Conservation (phyloP, 176 grass and related monocot species). For the Aegilops longissima region DNA sequence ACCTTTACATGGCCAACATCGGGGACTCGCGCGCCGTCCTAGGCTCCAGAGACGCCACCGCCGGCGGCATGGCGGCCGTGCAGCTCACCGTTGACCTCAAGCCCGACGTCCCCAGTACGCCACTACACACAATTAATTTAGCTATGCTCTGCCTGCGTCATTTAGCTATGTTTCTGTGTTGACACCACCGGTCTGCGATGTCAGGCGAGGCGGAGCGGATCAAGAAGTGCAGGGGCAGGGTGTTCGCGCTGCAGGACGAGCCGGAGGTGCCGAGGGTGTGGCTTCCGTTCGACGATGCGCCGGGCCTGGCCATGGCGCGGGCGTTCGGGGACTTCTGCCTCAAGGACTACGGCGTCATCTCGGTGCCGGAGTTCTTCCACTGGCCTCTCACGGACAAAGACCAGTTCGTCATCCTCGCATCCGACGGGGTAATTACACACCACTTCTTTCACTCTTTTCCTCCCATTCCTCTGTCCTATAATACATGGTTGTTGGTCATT, state of each 20-base stretch:
- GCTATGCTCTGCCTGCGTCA: no score
- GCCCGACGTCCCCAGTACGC: constrained; percentile 91
- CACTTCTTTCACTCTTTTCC: not conserved
- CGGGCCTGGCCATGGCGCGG: constrained; percentile 87
- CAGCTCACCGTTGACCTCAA: constrained; percentile 97
- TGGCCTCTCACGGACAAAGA: constrained; percentile 73
- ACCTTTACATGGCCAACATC: constrained; percentile 90
- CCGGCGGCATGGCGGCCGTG: constrained; percentile 53
- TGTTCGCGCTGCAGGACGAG: constrained; percentile 94
- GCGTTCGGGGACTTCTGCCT: constrained; percentile 98
- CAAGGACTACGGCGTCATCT: constrained; percentile 98
- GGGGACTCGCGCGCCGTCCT: constrained; percentile 94
- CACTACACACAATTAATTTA: not conserved
- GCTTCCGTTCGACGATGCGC: constrained; percentile 92
- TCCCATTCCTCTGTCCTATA: not conserved
- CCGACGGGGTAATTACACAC: constrained; percentile 67
- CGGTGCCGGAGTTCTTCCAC: constrained; percentile 94
- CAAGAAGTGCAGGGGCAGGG: constrained; percentile 90
- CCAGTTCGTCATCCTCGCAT: constrained; percentile 92
- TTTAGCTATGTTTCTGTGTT: not conserved
- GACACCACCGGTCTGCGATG: not conserved
- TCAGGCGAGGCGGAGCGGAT: constrained; percentile 94
- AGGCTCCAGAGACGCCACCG: constrained; percentile 54
- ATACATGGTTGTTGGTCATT: not conserved
- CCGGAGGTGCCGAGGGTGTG: constrained; percentile 97